A percentile compares a stretch with the other conserved stretches of the same genome.
phyloP scores from a whole-genome alignment of 129 eudicot species.

The Smallanthus sonchifolius region DNA sequence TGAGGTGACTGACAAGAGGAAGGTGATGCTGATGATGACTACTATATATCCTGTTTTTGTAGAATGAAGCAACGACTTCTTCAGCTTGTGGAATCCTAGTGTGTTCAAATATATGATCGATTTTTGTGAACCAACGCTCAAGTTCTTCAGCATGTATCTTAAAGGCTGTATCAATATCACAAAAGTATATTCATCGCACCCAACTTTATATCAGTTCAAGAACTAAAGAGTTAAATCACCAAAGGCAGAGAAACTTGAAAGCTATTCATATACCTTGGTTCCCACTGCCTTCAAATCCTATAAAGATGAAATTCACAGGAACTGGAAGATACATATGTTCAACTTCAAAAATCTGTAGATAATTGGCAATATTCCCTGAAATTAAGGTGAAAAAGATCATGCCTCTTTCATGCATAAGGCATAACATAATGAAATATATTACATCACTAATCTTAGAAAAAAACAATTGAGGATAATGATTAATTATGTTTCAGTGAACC shows the following conservation, averaged over 20 bases:
- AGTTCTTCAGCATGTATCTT: constrained; percentile 76
- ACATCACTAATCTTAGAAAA: neutral
- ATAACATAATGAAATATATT: neutral
- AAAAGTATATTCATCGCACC: constrained; percentile 8
- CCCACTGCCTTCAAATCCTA: constrained; percentile 96
- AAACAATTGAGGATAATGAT: neutral
- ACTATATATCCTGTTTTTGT: constrained; percentile 61
- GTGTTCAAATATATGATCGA: constrained; percentile 92
- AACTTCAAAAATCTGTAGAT: constrained; percentile 83
- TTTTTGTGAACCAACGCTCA: constrained; percentile 94
- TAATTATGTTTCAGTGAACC: neutral
- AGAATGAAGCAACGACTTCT: constrained; percentile 70
- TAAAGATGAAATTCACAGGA: constrained; percentile 94
- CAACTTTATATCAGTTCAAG: constrained; percentile 4
- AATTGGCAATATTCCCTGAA: constrained; percentile 80
- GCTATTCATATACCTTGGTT: constrained; percentile 60
- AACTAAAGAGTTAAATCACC: neutral
- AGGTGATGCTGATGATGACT: constrained; percentile 58
- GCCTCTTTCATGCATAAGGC: neutral
- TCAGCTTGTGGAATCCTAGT: constrained; percentile 78
- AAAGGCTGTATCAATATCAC: constrained; percentile 49
- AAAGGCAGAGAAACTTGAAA: constrained; percentile 3
- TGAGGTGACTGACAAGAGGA: constrained; percentile 78
- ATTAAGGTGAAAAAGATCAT: constrained; percentile 18
- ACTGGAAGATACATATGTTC: constrained; percentile 87